Base-by-base conservation (phyloP, 2,329 filamentous ascomycete genomes). In the Phialemoniopsis sp. region DNA sequence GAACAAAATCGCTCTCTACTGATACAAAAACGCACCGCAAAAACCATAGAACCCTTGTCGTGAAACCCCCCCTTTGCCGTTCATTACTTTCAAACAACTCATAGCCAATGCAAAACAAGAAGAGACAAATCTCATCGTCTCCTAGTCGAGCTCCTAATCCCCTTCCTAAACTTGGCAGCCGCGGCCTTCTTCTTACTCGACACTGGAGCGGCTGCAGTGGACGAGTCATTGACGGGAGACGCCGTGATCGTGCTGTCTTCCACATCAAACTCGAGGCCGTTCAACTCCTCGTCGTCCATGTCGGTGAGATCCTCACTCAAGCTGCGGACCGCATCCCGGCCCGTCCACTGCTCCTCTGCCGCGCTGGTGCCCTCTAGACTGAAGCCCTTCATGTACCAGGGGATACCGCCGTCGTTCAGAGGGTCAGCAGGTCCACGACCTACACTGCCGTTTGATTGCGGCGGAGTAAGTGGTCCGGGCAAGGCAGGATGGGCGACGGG, bases 301-400 rank as follows among this genome's bases (percentile, higher is more conserved):
- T 96, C 91, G 41, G 87, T 94, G 16, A 96, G 72, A 50, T 91
- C 87, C 60, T 95, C 90, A 52, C 87, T 94, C 61, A 91, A 81
- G 50, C 67, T 70, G 19, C 75, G 67, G 29, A 72, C 63, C 1
- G 85, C 80, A 40, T 90, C 85, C 28, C 82, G 75, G 3, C 83
- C 87, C 16, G 32, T 80, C 72, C 82, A 88, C 38, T 80, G 74
- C 61, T 91, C 86, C 47, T 85, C 84, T 40, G 87, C 71, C 9
- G 91, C 78, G 1, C 85, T 91, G 0, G 89, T 95, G 41, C 89
- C 91, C 38, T 80, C 39, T 2, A 87, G 85, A 37, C 93, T 80
- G 56, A 94, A 94, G 8, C 79, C 75, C 54, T 87, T 78, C 43
- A 95, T 76, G 60, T 95, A 95, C 89, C 89, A 96, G 8, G 88